These are phyloP conservation scores for Rhizophagus prolifer DNA, from an alignment of 192 early-diverging fungal genomes.

Conservation along the genomic window DNA sequence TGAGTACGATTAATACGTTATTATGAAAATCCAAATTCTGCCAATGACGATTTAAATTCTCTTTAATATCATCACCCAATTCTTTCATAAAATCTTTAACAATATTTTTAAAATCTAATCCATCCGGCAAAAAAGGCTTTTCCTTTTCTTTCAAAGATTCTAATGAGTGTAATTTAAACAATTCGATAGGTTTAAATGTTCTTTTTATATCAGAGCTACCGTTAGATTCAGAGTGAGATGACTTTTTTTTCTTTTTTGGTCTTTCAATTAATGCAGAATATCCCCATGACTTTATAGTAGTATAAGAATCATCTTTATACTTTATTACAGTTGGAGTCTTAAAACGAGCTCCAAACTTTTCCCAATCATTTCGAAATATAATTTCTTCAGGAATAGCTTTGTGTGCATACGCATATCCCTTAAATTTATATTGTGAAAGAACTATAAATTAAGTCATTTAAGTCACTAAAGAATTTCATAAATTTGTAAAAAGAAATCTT, in stretches of 20 bases:
- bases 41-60: background rate
- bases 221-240: background rate
- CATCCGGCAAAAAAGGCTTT: background rate
- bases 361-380: background rate
- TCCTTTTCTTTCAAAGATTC: background rate
- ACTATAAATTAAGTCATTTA: no score
- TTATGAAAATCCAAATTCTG: background rate
- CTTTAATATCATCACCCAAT: background rate
- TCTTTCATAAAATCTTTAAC: constrained; percentile 9
- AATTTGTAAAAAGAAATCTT: no score
- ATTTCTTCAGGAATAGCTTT: background rate
- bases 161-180: constrained; percentile 10
- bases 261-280: background rate
- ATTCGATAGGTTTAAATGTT: background rate
- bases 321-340: background rate
- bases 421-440: no score
- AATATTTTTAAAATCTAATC: background rate
- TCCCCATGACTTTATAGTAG: background rate
- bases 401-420: background rate
- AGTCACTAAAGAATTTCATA: no score
- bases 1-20: background rate
- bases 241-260: background rate
- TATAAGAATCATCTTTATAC: background rate
- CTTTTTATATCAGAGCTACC: background rate
- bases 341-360: background rate